Conservation (phyloP, 352 stramenopile species). For the Phytophthora europaea region DNA sequence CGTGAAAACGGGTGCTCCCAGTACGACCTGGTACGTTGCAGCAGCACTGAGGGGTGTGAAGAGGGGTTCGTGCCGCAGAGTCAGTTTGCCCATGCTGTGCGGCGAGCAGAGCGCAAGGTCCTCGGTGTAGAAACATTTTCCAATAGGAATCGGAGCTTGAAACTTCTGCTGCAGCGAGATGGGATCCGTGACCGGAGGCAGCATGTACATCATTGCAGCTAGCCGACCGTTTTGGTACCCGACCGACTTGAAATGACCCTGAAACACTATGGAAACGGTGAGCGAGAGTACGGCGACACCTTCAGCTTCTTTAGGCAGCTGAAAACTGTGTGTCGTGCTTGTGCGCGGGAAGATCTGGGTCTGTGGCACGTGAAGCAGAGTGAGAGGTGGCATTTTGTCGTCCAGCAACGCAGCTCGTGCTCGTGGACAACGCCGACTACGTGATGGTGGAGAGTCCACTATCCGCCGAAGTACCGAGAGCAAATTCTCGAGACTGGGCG, state of each 20-base stretch:
- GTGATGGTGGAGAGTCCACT: constrained; percentile 20
- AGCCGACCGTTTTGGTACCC: constrained; percentile 83
- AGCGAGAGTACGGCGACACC: constrained; percentile 59
- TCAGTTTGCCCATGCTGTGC: constrained; percentile 71
- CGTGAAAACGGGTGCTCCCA: constrained; percentile 76
- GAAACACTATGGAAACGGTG: constrained; percentile 73
- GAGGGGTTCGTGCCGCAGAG: constrained; percentile 70
- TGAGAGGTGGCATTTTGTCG: constrained; percentile 34
- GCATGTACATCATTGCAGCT: constrained; percentile 80
- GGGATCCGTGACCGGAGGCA: constrained; percentile 36
- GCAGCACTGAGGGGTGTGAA: constrained; percentile 57
- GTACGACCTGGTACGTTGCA: constrained; percentile 78
- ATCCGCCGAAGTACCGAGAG: constrained; percentile 41
- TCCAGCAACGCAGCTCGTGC: constrained; percentile 46
- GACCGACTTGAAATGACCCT: constrained; percentile 76
- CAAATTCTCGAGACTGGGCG: constrained; percentile 48
- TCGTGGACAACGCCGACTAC: constrained; percentile 15
- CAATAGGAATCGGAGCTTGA: constrained; percentile 53
- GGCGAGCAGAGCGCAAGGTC: constrained; percentile 76
- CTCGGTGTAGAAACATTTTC: constrained; percentile 56
- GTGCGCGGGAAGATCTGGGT: constrained; percentile 71
- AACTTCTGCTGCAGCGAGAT: constrained; percentile 19
- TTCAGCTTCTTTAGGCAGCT: constrained; percentile 43
- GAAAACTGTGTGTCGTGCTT: constrained; percentile 71
- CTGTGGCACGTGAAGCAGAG: constrained; percentile 53